A percentile compares a stretch with the other conserved stretches of the same genome.
These are phyloP conservation scores for Lagerstroemia speciosa DNA, from an alignment of 345 rosid species.

Conservation along the genomic window DNA sequence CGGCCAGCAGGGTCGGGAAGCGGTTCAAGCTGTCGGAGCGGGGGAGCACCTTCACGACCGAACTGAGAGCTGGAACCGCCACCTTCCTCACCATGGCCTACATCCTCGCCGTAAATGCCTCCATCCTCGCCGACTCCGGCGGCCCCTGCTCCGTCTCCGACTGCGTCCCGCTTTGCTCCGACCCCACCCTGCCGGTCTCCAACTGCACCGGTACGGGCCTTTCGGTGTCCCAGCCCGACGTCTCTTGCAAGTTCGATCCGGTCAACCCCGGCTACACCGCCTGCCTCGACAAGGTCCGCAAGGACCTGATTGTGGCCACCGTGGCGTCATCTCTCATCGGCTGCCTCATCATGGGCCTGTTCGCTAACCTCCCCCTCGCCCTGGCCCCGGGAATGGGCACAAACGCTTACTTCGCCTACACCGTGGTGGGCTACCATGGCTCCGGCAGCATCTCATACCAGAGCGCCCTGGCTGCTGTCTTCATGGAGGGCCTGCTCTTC, in stretches of 20 bases:
- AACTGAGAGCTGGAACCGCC: slow-evolving; percentile 91
- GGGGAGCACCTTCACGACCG: slow-evolving; percentile 81
- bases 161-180: slow-evolving; percentile 73
- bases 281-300: slow-evolving; percentile 55
- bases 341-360: slow-evolving; percentile 71
- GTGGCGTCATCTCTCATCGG: slow-evolving; percentile 75
- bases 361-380: slow-evolving; percentile 82
- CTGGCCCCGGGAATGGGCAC: slow-evolving; percentile 97
- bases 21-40: slow-evolving; percentile 68
- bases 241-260: slow-evolving; percentile 71
- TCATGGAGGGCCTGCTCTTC: slow-evolving; percentile 72
- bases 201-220: slow-evolving; percentile 53
- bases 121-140: slow-evolving; percentile 85
- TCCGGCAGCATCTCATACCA: slow-evolving; percentile 70
- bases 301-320: slow-evolving; percentile 92
- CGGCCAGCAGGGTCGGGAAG: slow-evolving; percentile 44
- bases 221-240: slow-evolving; percentile 46
- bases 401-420: slow-evolving; percentile 86
- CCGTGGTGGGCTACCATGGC: slow-evolving; percentile 94
- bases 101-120: slow-evolving; percentile 95
- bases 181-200: slow-evolving; percentile 33
- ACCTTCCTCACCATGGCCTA: slow-evolving; percentile 97
- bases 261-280: slow-evolving; percentile 82
- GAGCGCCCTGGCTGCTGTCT: slow-evolving; percentile 73
- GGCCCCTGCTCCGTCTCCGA: slow-evolving; percentile 87